phyloP scores from a whole-genome alignment of 1,139 yeast genomes.

The Kodamaea arcana region DNA sequence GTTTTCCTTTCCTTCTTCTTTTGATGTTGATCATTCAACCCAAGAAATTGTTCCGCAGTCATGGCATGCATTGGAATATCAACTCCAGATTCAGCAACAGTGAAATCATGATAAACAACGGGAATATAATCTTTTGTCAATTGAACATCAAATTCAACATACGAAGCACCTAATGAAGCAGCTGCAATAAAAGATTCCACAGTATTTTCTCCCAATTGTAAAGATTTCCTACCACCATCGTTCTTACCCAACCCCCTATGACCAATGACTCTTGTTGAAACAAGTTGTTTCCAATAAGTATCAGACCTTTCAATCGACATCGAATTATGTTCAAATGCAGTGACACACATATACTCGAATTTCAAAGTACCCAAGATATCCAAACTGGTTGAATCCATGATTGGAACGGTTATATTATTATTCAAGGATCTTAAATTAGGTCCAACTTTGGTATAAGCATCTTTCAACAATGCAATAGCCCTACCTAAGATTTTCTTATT shows the following conservation, averaged over 20 bases:
- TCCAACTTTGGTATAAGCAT: conserved; percentile 68
- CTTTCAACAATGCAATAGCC: conserved; percentile 72
- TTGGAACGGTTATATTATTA: conserved; percentile 69
- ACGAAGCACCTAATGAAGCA: conserved; percentile 87
- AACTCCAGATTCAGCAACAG: conserved; percentile 93
- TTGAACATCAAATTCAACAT: conserved; percentile 96
- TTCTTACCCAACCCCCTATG: conserved; percentile 96
- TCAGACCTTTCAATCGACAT: conserved; percentile 69
- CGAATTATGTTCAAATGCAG: conserved; percentile 69
- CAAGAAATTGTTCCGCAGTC: conserved; percentile 84
- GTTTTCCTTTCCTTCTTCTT: conserved; percentile 11
- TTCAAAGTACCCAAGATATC: conserved; percentile 74
- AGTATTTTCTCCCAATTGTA: conserved; percentile 94
- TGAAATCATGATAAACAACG: conserved; percentile 90
- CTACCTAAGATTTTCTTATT: conserved; percentile 65
- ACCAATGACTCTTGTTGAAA: conserved; percentile 89
- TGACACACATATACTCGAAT: conserved; percentile 71
- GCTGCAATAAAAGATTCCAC: conserved; percentile 96
- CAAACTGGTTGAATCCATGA: conserved; percentile 65
- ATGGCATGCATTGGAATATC: conserved; percentile 95
- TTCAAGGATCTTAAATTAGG: conserved; percentile 64
- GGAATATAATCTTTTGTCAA: conserved; percentile 91
- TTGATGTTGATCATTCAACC: conserved; percentile 41
- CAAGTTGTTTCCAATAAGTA: conserved; percentile 89
- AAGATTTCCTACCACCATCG: conserved; percentile 60